Conservation (phyloP, 2,329 filamentous ascomycete genomes). For the Nemania bipapillata region DNA sequence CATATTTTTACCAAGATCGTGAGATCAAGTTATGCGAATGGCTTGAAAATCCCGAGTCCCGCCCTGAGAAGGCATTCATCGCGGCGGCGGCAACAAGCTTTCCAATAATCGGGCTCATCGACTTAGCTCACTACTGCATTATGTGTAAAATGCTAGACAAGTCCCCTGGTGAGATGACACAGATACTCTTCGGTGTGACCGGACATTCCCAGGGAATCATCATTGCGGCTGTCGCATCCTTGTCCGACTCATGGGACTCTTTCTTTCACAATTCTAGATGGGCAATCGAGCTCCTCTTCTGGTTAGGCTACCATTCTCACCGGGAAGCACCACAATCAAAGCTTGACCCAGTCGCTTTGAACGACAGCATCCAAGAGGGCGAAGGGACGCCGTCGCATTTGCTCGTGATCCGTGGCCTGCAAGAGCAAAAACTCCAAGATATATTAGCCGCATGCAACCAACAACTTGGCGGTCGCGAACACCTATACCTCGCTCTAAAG, state of each 20-base stretch:
- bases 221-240: constrained; percentile 88
- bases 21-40: constrained; percentile 22
- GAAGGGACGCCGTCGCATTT: constrained; percentile 95
- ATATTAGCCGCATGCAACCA: constrained; percentile 97
- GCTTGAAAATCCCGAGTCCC: constrained; percentile 29
- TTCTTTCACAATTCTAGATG: constrained; percentile 82
- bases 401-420: constrained; percentile 94
- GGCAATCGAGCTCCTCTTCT: constrained; percentile 93
- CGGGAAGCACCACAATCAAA: background rate
- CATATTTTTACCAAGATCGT: constrained; percentile 33
- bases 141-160: constrained; percentile 33
- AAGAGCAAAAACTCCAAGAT: constrained; percentile 85
- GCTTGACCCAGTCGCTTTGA: constrained; percentile 59
- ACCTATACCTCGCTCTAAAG: constrained; percentile 92
- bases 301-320: constrained; percentile 77
- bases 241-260: constrained; percentile 90
- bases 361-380: constrained; percentile 91
- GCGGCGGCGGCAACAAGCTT: constrained; percentile 30
- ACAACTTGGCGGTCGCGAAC: constrained; percentile 88
- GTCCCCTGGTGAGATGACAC: constrained; percentile 31
- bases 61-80: constrained; percentile 29
- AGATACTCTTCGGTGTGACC: constrained; percentile 71
- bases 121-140: constrained; percentile 30
- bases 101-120: constrained; percentile 31
- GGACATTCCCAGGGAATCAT: constrained; percentile 98